Conservation (phyloP, 2,329 filamentous ascomycete genomes). For the Xylaria multiplex region DNA sequence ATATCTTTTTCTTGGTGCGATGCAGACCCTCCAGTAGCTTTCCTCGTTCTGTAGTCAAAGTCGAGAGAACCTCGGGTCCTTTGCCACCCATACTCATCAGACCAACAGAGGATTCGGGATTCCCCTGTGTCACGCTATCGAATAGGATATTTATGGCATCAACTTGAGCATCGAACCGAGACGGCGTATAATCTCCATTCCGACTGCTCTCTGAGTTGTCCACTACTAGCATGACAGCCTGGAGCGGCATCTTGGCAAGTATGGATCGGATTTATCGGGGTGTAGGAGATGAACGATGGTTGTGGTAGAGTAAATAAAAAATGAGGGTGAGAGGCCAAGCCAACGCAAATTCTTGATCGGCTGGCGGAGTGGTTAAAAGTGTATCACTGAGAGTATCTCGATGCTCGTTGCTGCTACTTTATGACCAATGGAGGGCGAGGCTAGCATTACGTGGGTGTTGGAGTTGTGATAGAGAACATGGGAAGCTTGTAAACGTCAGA, state of each 20-base stretch:
- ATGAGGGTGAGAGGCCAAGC: neutral
- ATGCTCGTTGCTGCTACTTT: neutral
- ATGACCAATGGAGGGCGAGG: slow-evolving; percentile 21
- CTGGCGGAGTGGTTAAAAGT: neutral
- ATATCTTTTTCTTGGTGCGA: slow-evolving; percentile 89
- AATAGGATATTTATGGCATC: slow-evolving; percentile 96
- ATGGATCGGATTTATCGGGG: slow-evolving; percentile 17
- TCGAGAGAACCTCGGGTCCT: slow-evolving; percentile 96
- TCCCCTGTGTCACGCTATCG: slow-evolving; percentile 92
- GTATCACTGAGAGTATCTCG: neutral
- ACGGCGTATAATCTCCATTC: slow-evolving; percentile 92
- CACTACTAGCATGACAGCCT: slow-evolving; percentile 99
- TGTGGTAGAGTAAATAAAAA: neutral
- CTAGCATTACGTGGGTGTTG: slow-evolving; percentile 35
- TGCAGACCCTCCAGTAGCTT: slow-evolving; percentile 93
- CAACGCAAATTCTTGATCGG: neutral
- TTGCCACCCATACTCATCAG: slow-evolving; percentile 99
- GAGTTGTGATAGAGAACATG: slow-evolving; percentile 8
- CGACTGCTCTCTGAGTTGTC: slow-evolving; percentile 99
- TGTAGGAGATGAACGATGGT: slow-evolving; percentile 6
- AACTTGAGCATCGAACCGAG: slow-evolving; percentile 93
- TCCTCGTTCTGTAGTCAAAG: slow-evolving; percentile 94
- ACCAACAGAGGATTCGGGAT: slow-evolving; percentile 96
- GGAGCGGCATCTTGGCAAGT: slow-evolving; percentile 86
- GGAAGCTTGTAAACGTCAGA: slow-evolving; percentile 44